A percentile compares a stretch with the other conserved stretches of the same genome.
These are phyloP conservation scores for Trypanosoma grayi DNA, from an alignment of 208 protist species.

Conservation along the genomic window DNA sequence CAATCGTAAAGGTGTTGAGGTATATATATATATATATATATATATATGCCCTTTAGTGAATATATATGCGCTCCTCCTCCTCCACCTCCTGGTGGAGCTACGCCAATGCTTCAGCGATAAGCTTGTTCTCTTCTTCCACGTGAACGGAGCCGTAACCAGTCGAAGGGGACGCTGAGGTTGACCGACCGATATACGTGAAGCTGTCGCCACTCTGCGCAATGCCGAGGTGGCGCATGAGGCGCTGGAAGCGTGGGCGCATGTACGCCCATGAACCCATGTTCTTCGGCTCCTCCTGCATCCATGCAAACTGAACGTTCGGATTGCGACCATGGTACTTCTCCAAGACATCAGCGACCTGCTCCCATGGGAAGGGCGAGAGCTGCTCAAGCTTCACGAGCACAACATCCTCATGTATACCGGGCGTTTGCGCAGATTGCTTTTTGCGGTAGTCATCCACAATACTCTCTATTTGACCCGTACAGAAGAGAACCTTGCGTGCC, in stretches of 20 bases:
- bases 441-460: conserved; percentile 86
- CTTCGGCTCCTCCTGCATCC: conserved; percentile 98
- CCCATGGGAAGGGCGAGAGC: conserved; percentile 98
- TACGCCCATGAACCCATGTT: conserved; percentile 96
- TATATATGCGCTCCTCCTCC: not conserved
- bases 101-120: conserved; percentile 64
- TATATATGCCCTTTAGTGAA: not conserved
- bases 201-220: conserved; percentile 28
- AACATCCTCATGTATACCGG: conserved; percentile 74
- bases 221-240: conserved; percentile 62
- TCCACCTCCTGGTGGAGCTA: conserved; percentile 12
- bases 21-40: conserved; percentile 8
- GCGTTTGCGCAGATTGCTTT: conserved; percentile 42
- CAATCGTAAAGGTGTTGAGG: no score
- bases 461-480: conserved; percentile 98
- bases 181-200: conserved; percentile 75
- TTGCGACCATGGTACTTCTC: conserved; percentile 86
- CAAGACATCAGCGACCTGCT: conserved; percentile 88
- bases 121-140: conserved; percentile 78
- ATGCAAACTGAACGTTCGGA: conserved; percentile 88
- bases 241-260: conserved; percentile 80
- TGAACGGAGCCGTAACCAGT: conserved; percentile 89
- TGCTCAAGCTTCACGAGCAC: conserved; percentile 95
- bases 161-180: conserved; percentile 77
- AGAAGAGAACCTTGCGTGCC: conserved; percentile 95